Base-by-base conservation (phyloP, 2,329 filamentous ascomycete genomes). In the Alternaria rosae region DNA sequence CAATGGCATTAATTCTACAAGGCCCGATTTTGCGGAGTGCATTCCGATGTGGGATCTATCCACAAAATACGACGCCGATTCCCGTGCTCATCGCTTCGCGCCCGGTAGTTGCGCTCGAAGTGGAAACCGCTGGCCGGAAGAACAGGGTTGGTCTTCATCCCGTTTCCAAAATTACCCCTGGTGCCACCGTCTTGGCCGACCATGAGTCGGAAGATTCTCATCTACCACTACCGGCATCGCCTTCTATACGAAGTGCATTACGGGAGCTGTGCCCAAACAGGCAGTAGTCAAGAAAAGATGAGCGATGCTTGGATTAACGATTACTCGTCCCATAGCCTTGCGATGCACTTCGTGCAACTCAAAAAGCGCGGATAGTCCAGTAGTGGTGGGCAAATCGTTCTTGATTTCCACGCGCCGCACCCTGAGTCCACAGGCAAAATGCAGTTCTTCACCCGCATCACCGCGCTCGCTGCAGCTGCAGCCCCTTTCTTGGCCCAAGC, bases 401-500 rank as follows among this genome's bases (percentile, higher is more conserved):
- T 13, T 35, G 7, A 30, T n/a, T 45, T 15, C 56, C 35, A 6
- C n/a, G 1, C 45, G 13, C 21, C n/a, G 43, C 23, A 25, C 32
- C 30, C 28, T 23, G 30, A 13, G n/a, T 60, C 51, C 21, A 23
- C 25, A 35, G 32, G 59, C 51, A 45, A 43, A 26, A 78, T 78
- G 75, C 70, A 72, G 44, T 69, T 71, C 64, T 69, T 77, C 52
- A 64, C 69, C 58, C 69, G 73, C 23, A 15, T 72, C 30, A 35
- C 69, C 25, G 73, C 72, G 42, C 48, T 76, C 23, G 70, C 67
- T 23, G 70, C 64, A 7, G 68, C 66, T 13, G 71, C 66, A 11
- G 61, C 69, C 13, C 71, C 71, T 4, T 72, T 74, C 32, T 43
- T 77, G 2, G 60, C 63, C 4, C 57, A 66, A 15, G 73, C 71